A percentile compares a stretch with the other conserved stretches of the same genome.
These are phyloP conservation scores for Cyberlindnera nakhonratchasimensis DNA, from an alignment of 805 yeast species.

Conservation along the genomic window DNA sequence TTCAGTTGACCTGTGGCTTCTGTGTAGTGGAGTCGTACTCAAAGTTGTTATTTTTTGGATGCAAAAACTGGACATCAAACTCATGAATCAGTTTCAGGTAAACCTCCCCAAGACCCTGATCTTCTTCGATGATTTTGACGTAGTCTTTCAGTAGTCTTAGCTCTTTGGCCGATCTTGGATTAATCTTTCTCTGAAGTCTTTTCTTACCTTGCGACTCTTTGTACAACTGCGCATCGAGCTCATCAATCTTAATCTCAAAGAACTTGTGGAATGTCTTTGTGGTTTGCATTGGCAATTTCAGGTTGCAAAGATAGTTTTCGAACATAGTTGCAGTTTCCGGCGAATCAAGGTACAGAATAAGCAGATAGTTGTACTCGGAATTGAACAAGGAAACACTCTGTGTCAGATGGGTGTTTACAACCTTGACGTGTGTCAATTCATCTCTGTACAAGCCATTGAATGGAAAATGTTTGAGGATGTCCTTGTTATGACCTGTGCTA, in stretches of 20 bases:
- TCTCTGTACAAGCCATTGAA: constrained; percentile 21
- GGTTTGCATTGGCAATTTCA: constrained; percentile 8
- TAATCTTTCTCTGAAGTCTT: constrained; percentile 24
- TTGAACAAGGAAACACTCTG: constrained; percentile 19
- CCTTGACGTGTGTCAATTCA: constrained; percentile 16
- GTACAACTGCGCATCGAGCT: constrained; percentile 21
- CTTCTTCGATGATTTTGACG: constrained; percentile 22
- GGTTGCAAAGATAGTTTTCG: constrained; percentile 10
- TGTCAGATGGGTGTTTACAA: constrained; percentile 10
- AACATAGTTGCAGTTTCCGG: constrained; percentile 2
- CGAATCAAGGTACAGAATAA: constrained; percentile 20
- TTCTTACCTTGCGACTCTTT: constrained; percentile 22
- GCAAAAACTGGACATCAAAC: constrained; percentile 24
- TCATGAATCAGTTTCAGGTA: constrained; percentile 19
- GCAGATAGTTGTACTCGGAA: constrained; percentile 24
- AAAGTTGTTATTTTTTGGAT: constrained; percentile 9
- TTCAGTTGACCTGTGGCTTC: constrained; percentile 4
- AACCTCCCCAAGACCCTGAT: constrained; percentile 5
- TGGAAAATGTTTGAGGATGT: constrained; percentile 21
- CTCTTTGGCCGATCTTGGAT: constrained; percentile 22
- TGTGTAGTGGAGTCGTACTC: constrained; percentile 11
- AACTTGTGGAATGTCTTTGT: constrained; percentile 10
- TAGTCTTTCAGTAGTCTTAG: constrained; percentile 13
- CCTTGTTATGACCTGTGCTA: constrained; percentile 4
- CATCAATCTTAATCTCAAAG: constrained; percentile 17